Evolutionary conservation across 768 basidiomycete genomes (phyloP).

Genomic region (Hygrophoropsis aurantiaca): DNA sequence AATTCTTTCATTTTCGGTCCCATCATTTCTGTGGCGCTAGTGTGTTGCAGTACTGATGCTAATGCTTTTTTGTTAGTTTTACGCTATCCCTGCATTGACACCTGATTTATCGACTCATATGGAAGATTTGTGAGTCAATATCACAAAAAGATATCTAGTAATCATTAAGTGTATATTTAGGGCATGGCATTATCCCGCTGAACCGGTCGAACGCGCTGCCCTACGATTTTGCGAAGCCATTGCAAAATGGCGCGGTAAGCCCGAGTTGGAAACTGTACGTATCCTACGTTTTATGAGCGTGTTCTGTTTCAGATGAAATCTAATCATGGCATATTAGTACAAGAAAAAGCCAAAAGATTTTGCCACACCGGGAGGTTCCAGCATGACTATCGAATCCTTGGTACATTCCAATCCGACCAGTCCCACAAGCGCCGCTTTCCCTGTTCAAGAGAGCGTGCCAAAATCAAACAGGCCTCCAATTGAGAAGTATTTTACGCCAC

Average conservation of each 20-base stretch:
- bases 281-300: not conserved
- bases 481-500: constrained; percentile 36
- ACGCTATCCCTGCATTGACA: constrained; percentile 67
- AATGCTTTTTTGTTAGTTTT: constrained; percentile 54
- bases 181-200: constrained; percentile 78
- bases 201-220: constrained; percentile 77
- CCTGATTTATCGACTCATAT: constrained; percentile 79
- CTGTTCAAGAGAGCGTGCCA: constrained; percentile 12
- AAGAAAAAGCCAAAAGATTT: constrained; percentile 46
- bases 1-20: constrained; percentile 30
- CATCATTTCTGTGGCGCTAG: constrained; percentile 4
- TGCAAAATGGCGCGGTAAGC: constrained; percentile 80
- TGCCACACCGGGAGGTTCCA: constrained; percentile 32
- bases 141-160: not conserved
- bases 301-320: constrained; percentile 10
- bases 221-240: constrained; percentile 81
- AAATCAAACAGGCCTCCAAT: constrained; percentile 33
- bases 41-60: constrained; percentile 3
- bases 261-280: constrained; percentile 74
- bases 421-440: constrained; percentile 38
- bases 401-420: constrained; percentile 72
- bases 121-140: constrained; percentile 43
- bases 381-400: constrained; percentile 63
- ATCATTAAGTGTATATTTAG: constrained; percentile 36
- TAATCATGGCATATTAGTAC: constrained; percentile 45